Evolutionary conservation across 805 yeast genomes (phyloP).

Genomic region (Yarrowia deformans): DNA sequence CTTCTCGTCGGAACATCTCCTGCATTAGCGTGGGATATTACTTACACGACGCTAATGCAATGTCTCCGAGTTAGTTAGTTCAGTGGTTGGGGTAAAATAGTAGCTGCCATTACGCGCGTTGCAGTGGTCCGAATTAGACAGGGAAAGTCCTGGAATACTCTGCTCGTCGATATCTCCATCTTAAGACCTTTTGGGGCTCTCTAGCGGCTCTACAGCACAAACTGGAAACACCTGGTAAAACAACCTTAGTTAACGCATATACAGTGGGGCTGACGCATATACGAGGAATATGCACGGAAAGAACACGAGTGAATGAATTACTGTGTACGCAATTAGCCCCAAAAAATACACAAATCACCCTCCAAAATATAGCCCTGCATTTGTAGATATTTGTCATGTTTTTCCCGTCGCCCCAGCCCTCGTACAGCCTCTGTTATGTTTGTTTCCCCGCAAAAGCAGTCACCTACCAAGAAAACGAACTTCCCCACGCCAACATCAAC

Average conservation of each 20-base stretch:
- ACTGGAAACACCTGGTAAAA: background rate
- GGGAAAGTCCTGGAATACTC: background rate
- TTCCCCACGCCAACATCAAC: constrained; percentile 18
- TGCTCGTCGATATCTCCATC: background rate
- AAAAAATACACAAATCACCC: background rate
- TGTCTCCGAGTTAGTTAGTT: background rate
- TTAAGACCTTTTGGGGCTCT: background rate
- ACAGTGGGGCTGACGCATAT: constrained; percentile 17
- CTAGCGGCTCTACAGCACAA: background rate
- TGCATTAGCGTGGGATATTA: constrained; percentile 28
- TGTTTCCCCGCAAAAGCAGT: constrained; percentile 12
- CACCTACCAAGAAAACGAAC: background rate
- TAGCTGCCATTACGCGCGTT: background rate
- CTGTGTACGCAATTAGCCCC: background rate
- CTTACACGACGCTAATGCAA: constrained; percentile 25
- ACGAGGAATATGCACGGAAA: constrained; percentile 25
- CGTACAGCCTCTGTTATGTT: too few relatives aligned
- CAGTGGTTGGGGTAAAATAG: constrained; percentile 12
- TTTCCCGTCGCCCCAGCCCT: background rate
- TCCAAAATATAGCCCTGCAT: background rate
- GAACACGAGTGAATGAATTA: background rate
- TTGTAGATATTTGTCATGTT: background rate
- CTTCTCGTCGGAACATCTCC: constrained; percentile 6
- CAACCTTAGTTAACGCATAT: background rate
- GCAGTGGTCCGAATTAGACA: background rate